Evolutionary conservation across 495 filamentous ascomycete genomes (phyloP), one percentile per base, ranked within the genome.

Genomic region (Haplographium delicatum): DNA sequence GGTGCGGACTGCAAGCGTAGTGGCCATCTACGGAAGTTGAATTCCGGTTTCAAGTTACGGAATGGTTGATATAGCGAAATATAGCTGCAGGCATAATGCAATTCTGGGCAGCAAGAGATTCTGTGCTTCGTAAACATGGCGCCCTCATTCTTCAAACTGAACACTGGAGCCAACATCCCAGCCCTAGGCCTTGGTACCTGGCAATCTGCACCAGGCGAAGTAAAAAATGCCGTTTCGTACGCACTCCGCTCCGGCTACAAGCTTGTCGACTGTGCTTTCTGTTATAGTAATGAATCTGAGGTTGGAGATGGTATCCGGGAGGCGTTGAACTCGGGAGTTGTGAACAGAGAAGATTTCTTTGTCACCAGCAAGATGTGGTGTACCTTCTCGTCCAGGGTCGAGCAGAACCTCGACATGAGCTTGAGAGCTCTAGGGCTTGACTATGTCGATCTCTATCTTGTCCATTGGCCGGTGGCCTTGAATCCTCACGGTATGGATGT

Each of bases 381-480:
- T 57, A 87, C 86, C 13, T 88, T 81, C 65, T 82, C 83, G 62
- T 72, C 69, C 7, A 71, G 80, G 2, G 80, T 83, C 15, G 79
- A 84, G 65, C 68, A 81, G 35, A 80, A 74, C 2, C 66, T 94
- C 9, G 78, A 90, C 50, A 73, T 79, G 64, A 83, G 79, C 51
- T 67, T 95, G 56, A 75, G 78, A 63, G 72, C 73, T 33, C 64
- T 94, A 38, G 82, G 83, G 20, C 63, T 89, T 46, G 79, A 85
- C 42, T 95, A 94, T 67, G 72, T 94, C 9, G 89, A 94, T 65
- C 67, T 94, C 52, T 90, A 83, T 60, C 69, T 94, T 18, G 74
- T 80, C 61, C 87, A 94, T 67, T 91, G 87, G 87, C 85, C 87
- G 2, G 67, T 88, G 41, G 78, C 84, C 49, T 86, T 93, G 83